Percentiles rank a stretch among this genome's conserved stretches.
These are phyloP conservation scores for Salisapilia sapeloensis DNA, from an alignment of 352 stramenopile species.

Conservation along the genomic window DNA sequence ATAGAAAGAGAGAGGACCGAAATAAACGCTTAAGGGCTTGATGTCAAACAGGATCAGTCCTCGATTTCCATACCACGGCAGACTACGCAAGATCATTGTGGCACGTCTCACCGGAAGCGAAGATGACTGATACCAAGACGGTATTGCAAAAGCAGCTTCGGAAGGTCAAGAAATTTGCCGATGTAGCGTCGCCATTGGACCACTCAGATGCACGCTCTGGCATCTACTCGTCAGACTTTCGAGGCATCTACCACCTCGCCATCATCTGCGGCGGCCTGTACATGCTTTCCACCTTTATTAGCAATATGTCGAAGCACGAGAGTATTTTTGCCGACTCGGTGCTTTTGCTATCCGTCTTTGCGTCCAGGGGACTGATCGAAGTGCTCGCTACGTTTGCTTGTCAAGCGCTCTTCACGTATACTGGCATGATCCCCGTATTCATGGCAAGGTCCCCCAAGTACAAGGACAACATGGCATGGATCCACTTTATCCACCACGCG, in stretches of 20 bases:
- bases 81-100: too few relatives aligned
- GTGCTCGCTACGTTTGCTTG: conserved; percentile 47
- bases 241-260: conserved; percentile 59
- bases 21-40: too few relatives aligned
- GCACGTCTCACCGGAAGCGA: too few relatives aligned
- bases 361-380: conserved; percentile 51
- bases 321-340: conserved; percentile 31
- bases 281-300: conserved; percentile 35
- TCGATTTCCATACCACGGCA: too few relatives aligned
- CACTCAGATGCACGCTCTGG: conserved; percentile 39
- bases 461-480: conserved; percentile 15
- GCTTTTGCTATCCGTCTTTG: conserved; percentile 50
- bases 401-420: conserved; percentile 53
- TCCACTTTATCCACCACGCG: conserved; percentile 57
- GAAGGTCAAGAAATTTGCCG: conserved; percentile 37
- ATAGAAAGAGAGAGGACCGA: too few relatives aligned
- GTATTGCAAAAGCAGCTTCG: too few relatives aligned
- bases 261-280: conserved; percentile 46
- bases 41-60: too few relatives aligned
- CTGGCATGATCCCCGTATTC: conserved; percentile 49
- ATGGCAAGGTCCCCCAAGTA: conserved; percentile 24
- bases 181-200: conserved; percentile 45
- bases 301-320: conserved; percentile 19
- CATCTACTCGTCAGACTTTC: conserved; percentile 65
- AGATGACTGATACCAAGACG: too few relatives aligned